A percentile compares a stretch with the other conserved stretches of the same genome.
Conservation (phyloP, 164 flowering plant genomes). For the Piper longum region DNA sequence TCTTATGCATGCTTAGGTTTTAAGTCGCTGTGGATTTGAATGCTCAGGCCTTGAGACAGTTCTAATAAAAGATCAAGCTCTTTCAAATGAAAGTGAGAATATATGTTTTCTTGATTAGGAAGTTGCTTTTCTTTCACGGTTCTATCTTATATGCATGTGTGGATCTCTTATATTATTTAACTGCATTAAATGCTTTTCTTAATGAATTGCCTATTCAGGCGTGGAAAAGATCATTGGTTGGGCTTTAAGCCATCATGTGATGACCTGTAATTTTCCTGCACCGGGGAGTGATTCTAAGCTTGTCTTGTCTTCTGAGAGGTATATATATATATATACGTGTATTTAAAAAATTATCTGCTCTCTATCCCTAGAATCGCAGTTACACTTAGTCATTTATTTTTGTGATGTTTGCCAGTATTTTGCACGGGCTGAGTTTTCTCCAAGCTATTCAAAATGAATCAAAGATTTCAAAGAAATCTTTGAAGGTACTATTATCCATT, state of each 20-base stretch:
- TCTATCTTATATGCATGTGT: neutral
- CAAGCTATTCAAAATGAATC: constrained; percentile 56
- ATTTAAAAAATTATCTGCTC: neutral
- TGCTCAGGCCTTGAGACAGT: constrained; percentile 60
- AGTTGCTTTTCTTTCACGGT: neutral
- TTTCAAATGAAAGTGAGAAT: constrained; percentile 62
- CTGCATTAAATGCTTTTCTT: neutral
- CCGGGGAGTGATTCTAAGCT: constrained; percentile 44
- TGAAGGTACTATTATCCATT: constrained; percentile 36
- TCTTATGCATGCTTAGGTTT: constrained; percentile 34
- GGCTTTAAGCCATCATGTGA: constrained; percentile 72
- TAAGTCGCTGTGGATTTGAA: constrained; percentile 41
- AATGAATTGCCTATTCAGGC: constrained; percentile 17
- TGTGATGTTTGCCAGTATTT: constrained; percentile 39
- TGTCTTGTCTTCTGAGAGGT: constrained; percentile 68
- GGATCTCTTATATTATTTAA: neutral
- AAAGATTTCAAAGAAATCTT: constrained; percentile 66
- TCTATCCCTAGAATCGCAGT: neutral
- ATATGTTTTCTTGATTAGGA: neutral
- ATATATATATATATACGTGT: neutral
- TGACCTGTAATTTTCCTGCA: constrained; percentile 33
- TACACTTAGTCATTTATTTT: neutral
- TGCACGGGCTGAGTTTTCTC: constrained; percentile 54
- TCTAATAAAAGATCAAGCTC: constrained; percentile 67
- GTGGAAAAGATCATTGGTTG: constrained; percentile 80